phyloP scores from a whole-genome alignment of 2,329 filamentous ascomycete genomes.

The Apiospora hydei region DNA sequence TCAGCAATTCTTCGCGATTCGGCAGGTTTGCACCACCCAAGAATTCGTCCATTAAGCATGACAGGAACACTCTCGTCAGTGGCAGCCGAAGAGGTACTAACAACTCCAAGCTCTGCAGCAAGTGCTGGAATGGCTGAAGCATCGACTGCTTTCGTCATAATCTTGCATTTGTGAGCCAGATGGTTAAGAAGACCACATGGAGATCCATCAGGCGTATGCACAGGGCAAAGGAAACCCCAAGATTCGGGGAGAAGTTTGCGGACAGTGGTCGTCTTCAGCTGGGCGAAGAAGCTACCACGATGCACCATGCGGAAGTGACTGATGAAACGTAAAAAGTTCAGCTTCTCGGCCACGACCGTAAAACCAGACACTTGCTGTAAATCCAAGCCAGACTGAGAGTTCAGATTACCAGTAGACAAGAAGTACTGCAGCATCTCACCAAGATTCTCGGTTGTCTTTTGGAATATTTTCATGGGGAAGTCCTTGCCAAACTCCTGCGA shows the following conservation, averaged over 20 bases:
- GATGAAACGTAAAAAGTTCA: constrained; percentile 98
- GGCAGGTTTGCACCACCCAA: constrained; percentile 89
- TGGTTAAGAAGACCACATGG: constrained; percentile 96
- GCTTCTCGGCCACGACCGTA: constrained; percentile 96
- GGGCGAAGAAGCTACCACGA: constrained; percentile 97
- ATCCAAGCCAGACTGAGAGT: constrained; percentile 90
- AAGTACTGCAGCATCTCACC: constrained; percentile 93
- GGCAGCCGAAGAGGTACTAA: constrained; percentile 76
- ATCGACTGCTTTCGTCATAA: constrained; percentile 79
- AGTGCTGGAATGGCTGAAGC: constrained; percentile 77
- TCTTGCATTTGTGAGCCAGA: constrained; percentile 91
- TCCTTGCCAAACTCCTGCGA: constrained; percentile 81
- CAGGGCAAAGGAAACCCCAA: constrained; percentile 97
- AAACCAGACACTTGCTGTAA: constrained; percentile 94
- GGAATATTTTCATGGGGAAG: constrained; percentile 79
- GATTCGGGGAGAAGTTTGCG: constrained; percentile 94
- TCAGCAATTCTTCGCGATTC: constrained; percentile 84
- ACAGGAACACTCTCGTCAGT: constrained; percentile 86
- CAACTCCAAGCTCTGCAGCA: constrained; percentile 80
- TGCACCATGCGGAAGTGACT: constrained; percentile 99
- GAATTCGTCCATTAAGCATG: constrained; percentile 86
- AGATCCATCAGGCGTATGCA: constrained; percentile 95
- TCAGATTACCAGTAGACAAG: constrained; percentile 91
- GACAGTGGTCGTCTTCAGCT: constrained; percentile 96
- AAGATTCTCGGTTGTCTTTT: constrained; percentile 85